A percentile compares a stretch with the other conserved stretches of the same genome.
These are phyloP conservation scores for Colletotrichum higginsianum DNA, from an alignment of 2,329 filamentous ascomycete genomes.

Conservation along the genomic window DNA sequence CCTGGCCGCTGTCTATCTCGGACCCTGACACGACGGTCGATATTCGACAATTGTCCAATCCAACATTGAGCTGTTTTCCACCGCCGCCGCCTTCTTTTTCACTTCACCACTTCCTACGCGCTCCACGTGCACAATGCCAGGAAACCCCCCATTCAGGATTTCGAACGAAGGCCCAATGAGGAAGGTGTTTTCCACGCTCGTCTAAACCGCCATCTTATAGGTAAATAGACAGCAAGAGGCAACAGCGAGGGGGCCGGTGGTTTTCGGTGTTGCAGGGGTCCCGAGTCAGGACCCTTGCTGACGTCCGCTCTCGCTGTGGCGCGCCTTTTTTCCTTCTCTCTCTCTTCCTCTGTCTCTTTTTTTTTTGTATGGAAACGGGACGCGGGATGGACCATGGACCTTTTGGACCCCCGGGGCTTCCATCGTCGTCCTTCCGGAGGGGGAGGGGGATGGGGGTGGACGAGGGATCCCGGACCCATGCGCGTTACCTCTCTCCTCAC, in stretches of 20 bases:
- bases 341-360: neutral
- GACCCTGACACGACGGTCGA: constrained; percentile 18
- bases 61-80: constrained; percentile 16
- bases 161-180: constrained; percentile 9
- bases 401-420: constrained; percentile 7
- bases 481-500: neutral
- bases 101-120: neutral
- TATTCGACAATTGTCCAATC: neutral
- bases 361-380: neutral
- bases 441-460: neutral
- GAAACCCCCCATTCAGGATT: neutral
- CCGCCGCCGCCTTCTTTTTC: neutral
- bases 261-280: constrained; percentile 2
- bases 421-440: constrained; percentile 19
- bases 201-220: neutral
- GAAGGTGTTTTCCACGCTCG: constrained; percentile 26
- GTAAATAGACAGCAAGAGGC: neutral
- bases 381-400: constrained; percentile 2
- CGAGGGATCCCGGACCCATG: constrained; percentile 3
- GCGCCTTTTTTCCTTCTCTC: neutral
- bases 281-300: constrained; percentile 39
- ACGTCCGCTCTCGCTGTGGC: constrained; percentile 6
- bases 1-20: constrained; percentile 11
- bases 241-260: neutral
- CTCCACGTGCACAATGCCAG: neutral